phyloP scores from a whole-genome alignment of 352 stramenopile genomes.

The Aphanomyces invadans region DNA sequence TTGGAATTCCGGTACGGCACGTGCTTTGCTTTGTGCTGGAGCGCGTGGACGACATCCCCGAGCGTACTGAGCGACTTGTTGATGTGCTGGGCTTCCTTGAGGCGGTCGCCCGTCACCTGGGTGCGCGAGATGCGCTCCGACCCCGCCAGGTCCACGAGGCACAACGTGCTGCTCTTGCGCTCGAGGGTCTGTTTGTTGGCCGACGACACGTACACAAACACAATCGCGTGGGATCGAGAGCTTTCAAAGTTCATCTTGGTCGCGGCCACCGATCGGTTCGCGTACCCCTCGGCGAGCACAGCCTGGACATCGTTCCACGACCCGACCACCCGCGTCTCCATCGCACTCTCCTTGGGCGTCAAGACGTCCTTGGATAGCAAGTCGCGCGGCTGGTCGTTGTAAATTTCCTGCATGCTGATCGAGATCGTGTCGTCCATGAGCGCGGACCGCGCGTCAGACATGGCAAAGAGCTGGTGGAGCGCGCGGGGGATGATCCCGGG shows the following conservation, averaged over 20 bases:
- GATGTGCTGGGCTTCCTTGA: constrained; percentile 97
- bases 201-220: constrained; percentile 72
- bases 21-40: constrained; percentile 89
- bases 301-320: constrained; percentile 60
- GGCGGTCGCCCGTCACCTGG: constrained; percentile 67
- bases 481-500: constrained; percentile 94
- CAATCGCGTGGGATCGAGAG: constrained; percentile 74
- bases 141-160: constrained; percentile 97
- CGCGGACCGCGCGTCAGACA: constrained; percentile 59
- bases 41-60: constrained; percentile 94
- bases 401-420: constrained; percentile 97
- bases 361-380: constrained; percentile 64
- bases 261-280: constrained; percentile 71
- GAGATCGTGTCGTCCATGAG: constrained; percentile 58
- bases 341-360: constrained; percentile 63
- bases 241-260: constrained; percentile 85
- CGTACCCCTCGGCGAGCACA: constrained; percentile 62
- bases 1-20: constrained; percentile 94
- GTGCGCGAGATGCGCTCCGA: constrained; percentile 90
- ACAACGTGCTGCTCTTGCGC: constrained; percentile 82
- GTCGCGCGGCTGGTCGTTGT: constrained; percentile 91
- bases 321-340: constrained; percentile 48
- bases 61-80: constrained; percentile 97
- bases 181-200: constrained; percentile 62
- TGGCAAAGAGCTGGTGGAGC: constrained; percentile 92